Evolutionary conservation across 192 early-diverging fungal species (phyloP), one percentile per base, ranked within the genome.

Genomic region (Diversispora epigaea): DNA sequence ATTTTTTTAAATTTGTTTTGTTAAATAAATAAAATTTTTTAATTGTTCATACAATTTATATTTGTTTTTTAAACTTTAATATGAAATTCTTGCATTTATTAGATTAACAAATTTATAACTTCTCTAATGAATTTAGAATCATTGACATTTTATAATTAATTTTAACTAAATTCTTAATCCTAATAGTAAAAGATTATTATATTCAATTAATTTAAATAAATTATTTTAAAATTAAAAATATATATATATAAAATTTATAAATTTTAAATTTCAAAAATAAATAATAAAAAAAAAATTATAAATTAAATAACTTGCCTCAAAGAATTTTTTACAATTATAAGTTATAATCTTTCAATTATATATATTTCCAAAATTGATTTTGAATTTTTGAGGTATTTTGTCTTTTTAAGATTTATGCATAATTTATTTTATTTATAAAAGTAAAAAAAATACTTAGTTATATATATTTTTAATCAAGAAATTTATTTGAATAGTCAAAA

Each of bases 291-390:
- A 32, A 32, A 32, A 32, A 32, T 32, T 32, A 32, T 32, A 32
- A 32, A 32, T 32, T 32, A 32, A 32, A 32, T 32, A 32, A 32
- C 25, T 32, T 32, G 25, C 2, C 25, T 32, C 2, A 32, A 32
- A 32, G 25, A 32, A 32, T 32, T 32, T 32, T 32, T 32, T 32
- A 32, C 47, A 69, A 11, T 69, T 69, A 52, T 39, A 49, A 22
- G 68, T 49, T 41, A 47, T 49, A 6, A 69, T 69, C 22, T 69
- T n/a, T n/a, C n/a, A n/a, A n/a, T n/a, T n/a, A n/a, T n/a, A n/a
- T n/a, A n/a, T n/a, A n/a, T n/a, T n/a, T n/a, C n/a, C n/a, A n/a
- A n/a, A n/a, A n/a, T n/a, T n/a, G n/a, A n/a, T n/a, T n/a, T n/a
- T n/a, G n/a, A n/a, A n/a, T n/a, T n/a, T n/a, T n/a, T n/a, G n/a